Evolutionary conservation across 257 asterid genomes (phyloP).

Genomic region (Nemophila menziesii): DNA sequence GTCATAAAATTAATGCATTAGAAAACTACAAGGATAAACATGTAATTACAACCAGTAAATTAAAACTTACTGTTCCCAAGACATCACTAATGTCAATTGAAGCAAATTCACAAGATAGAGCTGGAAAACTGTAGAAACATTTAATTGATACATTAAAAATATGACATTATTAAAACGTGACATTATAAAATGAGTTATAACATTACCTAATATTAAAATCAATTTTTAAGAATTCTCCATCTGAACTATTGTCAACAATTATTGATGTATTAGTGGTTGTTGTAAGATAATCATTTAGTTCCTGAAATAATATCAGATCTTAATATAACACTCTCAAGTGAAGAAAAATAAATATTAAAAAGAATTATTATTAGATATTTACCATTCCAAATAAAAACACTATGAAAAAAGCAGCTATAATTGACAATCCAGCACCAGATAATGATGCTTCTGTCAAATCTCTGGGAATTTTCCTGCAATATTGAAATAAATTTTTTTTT

Average conservation of each 20-base stretch:
- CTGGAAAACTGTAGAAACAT: constrained; percentile 66
- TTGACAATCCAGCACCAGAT: constrained; percentile 92
- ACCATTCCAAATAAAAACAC: constrained; percentile 92
- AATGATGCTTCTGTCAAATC: constrained; percentile 87
- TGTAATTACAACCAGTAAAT: neutral
- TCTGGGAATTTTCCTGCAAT: constrained; percentile 81
- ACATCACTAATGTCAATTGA: constrained; percentile 90
- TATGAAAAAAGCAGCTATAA: constrained; percentile 71
- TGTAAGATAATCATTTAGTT: constrained; percentile 52
- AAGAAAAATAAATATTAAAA: neutral
- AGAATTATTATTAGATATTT: constrained; percentile 18
- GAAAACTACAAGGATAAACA: no score
- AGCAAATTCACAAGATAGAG: constrained; percentile 96
- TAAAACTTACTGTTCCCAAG: constrained; percentile 84
- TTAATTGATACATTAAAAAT: constrained; percentile 3
- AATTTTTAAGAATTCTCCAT: constrained; percentile 72
- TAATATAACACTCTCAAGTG: constrained; percentile 9
- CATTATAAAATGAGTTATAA: constrained; percentile 5
- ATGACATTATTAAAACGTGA: constrained; percentile 3
- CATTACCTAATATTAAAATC: constrained; percentile 85
- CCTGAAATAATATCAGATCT: no score
- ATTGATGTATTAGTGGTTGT: constrained; percentile 68
- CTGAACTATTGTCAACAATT: constrained; percentile 80
- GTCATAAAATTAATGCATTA: constrained; percentile 9
- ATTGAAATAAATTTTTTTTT: no score